phyloP scores from a whole-genome alignment of 257 asterid genomes.

The Cinchona pubescens region DNA sequence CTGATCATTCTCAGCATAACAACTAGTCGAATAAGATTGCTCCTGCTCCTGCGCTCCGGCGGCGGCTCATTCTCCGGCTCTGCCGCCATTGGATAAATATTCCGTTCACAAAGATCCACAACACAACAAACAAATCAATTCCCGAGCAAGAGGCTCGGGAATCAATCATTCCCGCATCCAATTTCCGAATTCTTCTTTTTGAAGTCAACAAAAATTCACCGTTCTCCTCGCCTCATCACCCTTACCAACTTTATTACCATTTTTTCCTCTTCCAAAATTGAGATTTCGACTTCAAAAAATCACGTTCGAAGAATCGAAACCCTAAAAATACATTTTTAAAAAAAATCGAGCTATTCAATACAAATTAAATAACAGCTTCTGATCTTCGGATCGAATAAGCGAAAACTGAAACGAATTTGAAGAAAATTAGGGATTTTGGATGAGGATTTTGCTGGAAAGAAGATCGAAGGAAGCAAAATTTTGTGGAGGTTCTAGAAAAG shows the following conservation, averaged over 20 bases:
- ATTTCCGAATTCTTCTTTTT: slow-evolving; percentile 22
- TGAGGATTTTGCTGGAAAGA: not conserved
- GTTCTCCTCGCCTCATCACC: slow-evolving; percentile 33
- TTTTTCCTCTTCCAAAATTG: slow-evolving; percentile 19
- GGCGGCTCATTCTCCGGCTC: slow-evolving; percentile 28
- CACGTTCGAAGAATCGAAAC: slow-evolving; percentile 14
- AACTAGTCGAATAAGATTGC: not conserved
- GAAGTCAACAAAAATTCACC: slow-evolving; percentile 17
- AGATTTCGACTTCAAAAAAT: not conserved
- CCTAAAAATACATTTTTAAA: slow-evolving; percentile 13
- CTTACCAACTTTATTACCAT: slow-evolving; percentile 56
- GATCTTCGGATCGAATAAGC: slow-evolving; percentile 14
- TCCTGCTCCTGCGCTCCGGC: slow-evolving; percentile 3
- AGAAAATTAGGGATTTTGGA: not conserved
- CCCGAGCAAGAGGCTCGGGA: slow-evolving; percentile 97
- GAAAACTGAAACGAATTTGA: not conserved
- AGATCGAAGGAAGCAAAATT: slow-evolving; percentile 8
- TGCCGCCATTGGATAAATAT: slow-evolving; percentile 42
- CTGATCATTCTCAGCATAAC: not conserved
- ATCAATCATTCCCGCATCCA: slow-evolving; percentile 74
- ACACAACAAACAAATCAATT: slow-evolving; percentile 25
- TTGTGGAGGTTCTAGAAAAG: slow-evolving; percentile 19
- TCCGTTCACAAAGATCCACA: slow-evolving; percentile 19
- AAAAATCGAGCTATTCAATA: not conserved
- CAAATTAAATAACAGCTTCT: not conserved